Conservation (phyloP, 805 yeast genomes). For the Jamesozyma gamospora region DNA sequence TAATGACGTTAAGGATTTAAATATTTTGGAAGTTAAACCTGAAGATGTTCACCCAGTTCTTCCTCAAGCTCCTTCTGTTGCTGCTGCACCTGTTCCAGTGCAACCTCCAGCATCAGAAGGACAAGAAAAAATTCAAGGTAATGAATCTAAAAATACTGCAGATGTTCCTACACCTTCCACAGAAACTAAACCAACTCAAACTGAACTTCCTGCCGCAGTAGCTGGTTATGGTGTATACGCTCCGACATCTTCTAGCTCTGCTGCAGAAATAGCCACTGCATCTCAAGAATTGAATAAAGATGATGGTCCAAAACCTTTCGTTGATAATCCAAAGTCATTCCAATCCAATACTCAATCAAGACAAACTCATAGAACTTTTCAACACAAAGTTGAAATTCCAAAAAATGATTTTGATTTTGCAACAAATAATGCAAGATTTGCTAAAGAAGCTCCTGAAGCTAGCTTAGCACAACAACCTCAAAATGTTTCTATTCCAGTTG, state of each 20-base stretch:
- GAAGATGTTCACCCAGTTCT: conserved; percentile 52
- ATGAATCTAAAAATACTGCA: neutral
- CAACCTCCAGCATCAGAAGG: neutral
- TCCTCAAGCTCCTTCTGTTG: conserved; percentile 20
- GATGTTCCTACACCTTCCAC: neutral
- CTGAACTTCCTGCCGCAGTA: conserved; percentile 27
- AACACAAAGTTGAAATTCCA: conserved; percentile 32
- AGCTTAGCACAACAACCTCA: conserved; percentile 24
- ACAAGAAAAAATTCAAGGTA: neutral
- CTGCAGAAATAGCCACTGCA: conserved; percentile 6
- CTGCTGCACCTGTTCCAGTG: neutral
- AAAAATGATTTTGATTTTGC: conserved; percentile 67
- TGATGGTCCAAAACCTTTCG: neutral
- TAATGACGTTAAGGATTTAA: conserved; percentile 80
- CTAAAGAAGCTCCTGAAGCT: conserved; percentile 35
- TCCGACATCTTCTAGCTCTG: conserved; percentile 10
- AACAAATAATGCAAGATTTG: conserved; percentile 61
- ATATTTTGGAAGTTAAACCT: conserved; percentile 64
- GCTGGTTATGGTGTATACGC: conserved; percentile 29
- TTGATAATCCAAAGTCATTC: conserved; percentile 2
- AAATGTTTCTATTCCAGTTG: conserved; percentile 3
- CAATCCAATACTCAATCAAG: neutral
- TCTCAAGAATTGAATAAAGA: neutral
- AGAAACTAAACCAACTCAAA: conserved; percentile 8
- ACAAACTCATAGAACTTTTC: conserved; percentile 7